These are phyloP conservation scores for Hydnum rufescens DNA, from an alignment of 768 basidiomycete genomes.

Conservation along the genomic window DNA sequence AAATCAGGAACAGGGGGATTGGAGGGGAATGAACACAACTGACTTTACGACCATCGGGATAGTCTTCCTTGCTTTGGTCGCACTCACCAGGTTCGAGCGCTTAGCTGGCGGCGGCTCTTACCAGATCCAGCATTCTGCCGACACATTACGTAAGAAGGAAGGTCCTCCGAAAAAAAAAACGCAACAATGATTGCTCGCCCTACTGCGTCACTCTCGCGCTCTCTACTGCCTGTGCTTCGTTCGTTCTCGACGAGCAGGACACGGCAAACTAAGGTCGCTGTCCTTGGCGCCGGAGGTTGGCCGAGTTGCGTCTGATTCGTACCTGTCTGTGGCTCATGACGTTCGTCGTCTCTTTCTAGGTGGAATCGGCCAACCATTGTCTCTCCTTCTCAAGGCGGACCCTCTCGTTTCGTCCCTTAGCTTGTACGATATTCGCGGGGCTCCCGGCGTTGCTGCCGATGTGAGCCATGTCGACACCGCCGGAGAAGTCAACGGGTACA, in stretches of 20 bases:
- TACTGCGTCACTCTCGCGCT: not conserved
- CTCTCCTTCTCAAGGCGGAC: constrained; percentile 82
- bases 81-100: no score
- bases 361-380: constrained; percentile 96
- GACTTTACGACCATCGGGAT: no score
- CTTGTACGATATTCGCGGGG: constrained; percentile 89
- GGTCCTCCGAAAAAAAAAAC: no score
- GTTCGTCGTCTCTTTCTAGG: constrained; percentile 14
- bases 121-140: no score
- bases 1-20: no score
- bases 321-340: not conserved
- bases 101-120: no score
- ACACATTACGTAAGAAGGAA: no score
- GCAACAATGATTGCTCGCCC: not conserved
- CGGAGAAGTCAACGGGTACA: constrained; percentile 61
- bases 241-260: constrained; percentile 16
- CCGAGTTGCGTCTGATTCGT: not conserved
- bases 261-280: constrained; percentile 73
- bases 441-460: constrained; percentile 93
- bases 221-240: not conserved
- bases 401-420: constrained; percentile 70
- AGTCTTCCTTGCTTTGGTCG: no score
- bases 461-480: constrained; percentile 83
- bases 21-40: no score
- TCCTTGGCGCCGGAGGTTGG: constrained; percentile 85